Base-by-base conservation (phyloP, 305 asterid species). In the Rubia tinctorum region DNA sequence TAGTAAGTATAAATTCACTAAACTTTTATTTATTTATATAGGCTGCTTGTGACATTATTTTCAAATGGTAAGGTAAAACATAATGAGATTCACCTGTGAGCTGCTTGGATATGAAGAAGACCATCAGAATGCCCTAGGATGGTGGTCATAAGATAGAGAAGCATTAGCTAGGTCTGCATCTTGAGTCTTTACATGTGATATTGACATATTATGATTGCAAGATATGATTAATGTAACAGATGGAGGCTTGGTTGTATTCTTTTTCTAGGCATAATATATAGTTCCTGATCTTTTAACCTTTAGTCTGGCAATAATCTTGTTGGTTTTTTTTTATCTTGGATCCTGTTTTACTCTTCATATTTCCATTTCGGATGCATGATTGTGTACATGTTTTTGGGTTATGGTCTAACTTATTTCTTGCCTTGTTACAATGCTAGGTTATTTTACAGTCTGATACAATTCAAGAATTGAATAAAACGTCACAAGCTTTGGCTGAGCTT, bases 381-480 rank as follows among this genome's bases (percentile, higher is more conserved):
- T 66, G 8, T 23, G 44, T 3, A 43, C 51, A 17, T 65, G 23
- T 66, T 74, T 55, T 34, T 60, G 56, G 53, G 30, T 63, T 25
- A 68, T 39, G 45, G 65, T 66, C 37, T 63, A 23, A 73, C 78
- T 47, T 34, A 8, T 77, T 66, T 55, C 12, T 58, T 45, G 12
- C 53, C 73, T 66, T 73, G 14, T 63, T 40, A 71, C 72, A 76
- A 68, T 74, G 78, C 62, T 81, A 92, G 98, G 98, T 95, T 77
- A 84, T 92, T 77, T 86, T 92, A 49, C 99, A 92, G 80, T 95
- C 99, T 9, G 97, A 89, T 75, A 95, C 99, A 72, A 95, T 95
- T 83, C 96, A 95, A 80, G 99, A 95, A 83, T 81, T 95, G 86
- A 95, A 92, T 10, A 91, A 83, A 88, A 91, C 99, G 42, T 95